Evolutionary conservation across 257 asterid genomes (phyloP), one percentile per base, ranked within the genome.

Genomic region (Plantago ovata): DNA sequence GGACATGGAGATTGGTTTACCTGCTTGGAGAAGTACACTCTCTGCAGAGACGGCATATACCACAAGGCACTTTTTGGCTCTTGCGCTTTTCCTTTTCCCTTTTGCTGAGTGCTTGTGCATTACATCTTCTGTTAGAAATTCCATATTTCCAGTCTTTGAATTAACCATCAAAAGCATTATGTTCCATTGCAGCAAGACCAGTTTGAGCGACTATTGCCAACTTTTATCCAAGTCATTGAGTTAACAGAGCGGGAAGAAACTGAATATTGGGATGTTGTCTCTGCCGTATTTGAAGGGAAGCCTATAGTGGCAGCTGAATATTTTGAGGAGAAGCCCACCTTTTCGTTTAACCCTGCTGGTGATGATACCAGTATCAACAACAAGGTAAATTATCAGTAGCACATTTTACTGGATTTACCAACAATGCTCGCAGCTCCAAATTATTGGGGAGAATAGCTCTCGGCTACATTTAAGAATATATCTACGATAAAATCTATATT

Each of bases 1-100:
- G 98, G 98, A 45, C 98, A 92, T 67, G 98, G 96, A 56, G 98
- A 92, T 77, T 92, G 98, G 98, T 83, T 80, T 72, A 92, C 95
- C 69, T 81, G 88, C 91, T 87, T 92, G 66, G 98, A 92, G 54
- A 92, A 61, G 71, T 92, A 87, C 81, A 87, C 80, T 55, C 94
- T 92, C 49, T 81, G 94, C 72, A 80, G 84, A 65, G 98, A 92
- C 75, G 95, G 95, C 49, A 87, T 91, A 60, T 85, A 83, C 68
- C 98, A 91, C 77, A 91, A 92, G 94, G 96, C 85, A 80, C 58
- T 62, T n/a, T 60, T 38, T n/a, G 39, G 36, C 69, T 54, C 45
- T 20, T 52, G 13, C 57, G 10, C 10, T 40, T 61, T 56, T 47
- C 33, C 1, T 2, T 28, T 19, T 44, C 13, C 18, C 57, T 52